These are phyloP conservation scores for Phaeosphaeriaceae sp. DNA, from an alignment of 2,329 filamentous ascomycete species.

Conservation along the genomic window DNA sequence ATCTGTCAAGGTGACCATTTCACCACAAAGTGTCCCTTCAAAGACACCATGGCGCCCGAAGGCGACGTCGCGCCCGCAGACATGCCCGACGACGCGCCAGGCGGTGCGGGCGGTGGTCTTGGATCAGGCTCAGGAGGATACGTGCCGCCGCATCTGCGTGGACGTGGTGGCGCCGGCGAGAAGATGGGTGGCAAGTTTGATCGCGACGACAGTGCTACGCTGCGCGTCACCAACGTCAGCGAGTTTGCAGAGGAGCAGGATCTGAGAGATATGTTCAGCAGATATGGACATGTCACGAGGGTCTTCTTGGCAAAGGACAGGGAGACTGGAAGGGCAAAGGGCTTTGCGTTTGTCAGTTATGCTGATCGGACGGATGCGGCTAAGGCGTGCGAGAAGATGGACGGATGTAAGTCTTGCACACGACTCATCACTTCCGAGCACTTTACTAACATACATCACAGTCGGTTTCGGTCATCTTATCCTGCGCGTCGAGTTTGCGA, in stretches of 20 bases:
- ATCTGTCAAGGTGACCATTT: slow-evolving; percentile 99
- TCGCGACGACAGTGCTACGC: slow-evolving; percentile 92
- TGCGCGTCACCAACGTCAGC: slow-evolving; percentile 97
- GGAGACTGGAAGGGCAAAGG: slow-evolving; percentile 95
- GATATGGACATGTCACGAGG: slow-evolving; percentile 93
- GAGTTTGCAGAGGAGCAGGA: slow-evolving; percentile 97
- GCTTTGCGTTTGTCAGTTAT: slow-evolving; percentile 98
- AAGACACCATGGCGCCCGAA: slow-evolving; percentile 96
- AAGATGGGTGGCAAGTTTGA: slow-evolving; percentile 94
- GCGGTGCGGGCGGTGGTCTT: slow-evolving; percentile 60
- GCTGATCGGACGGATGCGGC: slow-evolving; percentile 88
- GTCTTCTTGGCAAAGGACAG: slow-evolving; percentile 98
- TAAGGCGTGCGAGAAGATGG: slow-evolving; percentile 96
- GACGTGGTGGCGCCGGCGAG: slow-evolving; percentile 77
- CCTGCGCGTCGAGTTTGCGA: slow-evolving; percentile 86
- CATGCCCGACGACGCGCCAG: slow-evolving; percentile 56
- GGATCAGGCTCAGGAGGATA: slow-evolving; percentile 81
- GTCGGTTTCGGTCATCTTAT: slow-evolving; percentile 86
- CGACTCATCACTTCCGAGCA: not conserved
- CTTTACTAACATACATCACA: slow-evolving; percentile 30
- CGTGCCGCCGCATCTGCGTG: slow-evolving; percentile 91
- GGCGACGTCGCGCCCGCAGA: slow-evolving; percentile 57
- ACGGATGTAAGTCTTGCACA: slow-evolving; percentile 73
- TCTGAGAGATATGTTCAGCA: slow-evolving; percentile 96
- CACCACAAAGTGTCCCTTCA: slow-evolving; percentile 98